These are phyloP conservation scores for Puccinia coronata DNA, from an alignment of 1,284 basidiomycete genomes.

Conservation along the genomic window DNA sequence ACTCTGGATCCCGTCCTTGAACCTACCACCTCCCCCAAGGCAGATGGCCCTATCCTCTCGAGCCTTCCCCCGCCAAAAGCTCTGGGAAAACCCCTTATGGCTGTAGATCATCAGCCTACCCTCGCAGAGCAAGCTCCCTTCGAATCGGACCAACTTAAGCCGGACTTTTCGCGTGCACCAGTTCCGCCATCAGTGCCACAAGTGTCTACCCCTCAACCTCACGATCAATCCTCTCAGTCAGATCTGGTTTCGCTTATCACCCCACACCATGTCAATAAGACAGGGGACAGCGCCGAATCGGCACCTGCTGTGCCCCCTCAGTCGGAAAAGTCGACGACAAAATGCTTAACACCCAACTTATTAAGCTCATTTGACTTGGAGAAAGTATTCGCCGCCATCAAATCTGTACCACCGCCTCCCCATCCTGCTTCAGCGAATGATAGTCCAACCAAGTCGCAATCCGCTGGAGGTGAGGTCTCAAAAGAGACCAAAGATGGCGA, in stretches of 20 bases:
- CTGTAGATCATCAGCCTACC: conserved; percentile 16
- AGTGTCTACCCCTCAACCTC: background rate
- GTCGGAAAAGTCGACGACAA: background rate
- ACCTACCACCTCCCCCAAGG: conserved; percentile 68
- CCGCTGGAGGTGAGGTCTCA: background rate
- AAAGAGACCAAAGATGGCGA: conserved; percentile 22
- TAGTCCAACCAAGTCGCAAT: conserved; percentile 1
- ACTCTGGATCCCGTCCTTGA: conserved; percentile 57
- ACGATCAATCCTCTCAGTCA: background rate
- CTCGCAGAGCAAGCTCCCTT: conserved; percentile 12
- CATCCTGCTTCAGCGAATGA: conserved; percentile 6
- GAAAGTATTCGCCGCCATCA: conserved; percentile 40
- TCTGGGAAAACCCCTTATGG: conserved; percentile 34
- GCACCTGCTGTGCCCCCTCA: background rate
- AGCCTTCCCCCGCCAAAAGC: conserved; percentile 60
- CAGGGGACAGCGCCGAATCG: background rate
- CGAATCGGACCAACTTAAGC: conserved; percentile 46
- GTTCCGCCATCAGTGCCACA: conserved; percentile 3
- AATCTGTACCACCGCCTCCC: conserved; percentile 31
- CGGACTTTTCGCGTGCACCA: background rate
- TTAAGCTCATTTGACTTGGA: conserved; percentile 42
- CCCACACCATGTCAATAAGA: background rate
- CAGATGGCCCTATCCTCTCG: conserved; percentile 75
- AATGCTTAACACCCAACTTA: conserved; percentile 10
- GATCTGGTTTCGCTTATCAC: background rate